Percentiles rank a stretch among this genome's conserved stretches.
phyloP scores from a whole-genome alignment of 2,329 filamentous ascomycete genomes.

The Xylariales sp. region DNA sequence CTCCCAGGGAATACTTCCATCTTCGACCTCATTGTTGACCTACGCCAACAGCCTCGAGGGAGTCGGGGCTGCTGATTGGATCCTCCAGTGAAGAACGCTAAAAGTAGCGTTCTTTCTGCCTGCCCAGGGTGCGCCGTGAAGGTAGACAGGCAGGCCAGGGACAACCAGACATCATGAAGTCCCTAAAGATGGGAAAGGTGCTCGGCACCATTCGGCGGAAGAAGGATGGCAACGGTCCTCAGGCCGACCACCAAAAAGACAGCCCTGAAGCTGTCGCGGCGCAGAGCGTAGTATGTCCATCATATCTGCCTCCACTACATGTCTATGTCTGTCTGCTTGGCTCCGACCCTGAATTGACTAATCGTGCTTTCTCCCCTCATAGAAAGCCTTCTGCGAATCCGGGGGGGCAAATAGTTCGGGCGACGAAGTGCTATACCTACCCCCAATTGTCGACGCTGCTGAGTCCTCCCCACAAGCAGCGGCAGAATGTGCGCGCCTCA shows the following conservation, averaged over 20 bases:
- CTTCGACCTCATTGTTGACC: no score
- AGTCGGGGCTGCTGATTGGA: no score
- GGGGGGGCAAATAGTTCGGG: conserved; percentile 59
- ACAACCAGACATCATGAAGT: conserved; percentile 33
- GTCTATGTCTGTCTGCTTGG: conserved; percentile 6
- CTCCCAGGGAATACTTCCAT: no score
- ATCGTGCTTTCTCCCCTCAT: conserved; percentile 12
- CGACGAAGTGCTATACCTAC: conserved; percentile 88
- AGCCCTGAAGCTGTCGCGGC: conserved; percentile 63
- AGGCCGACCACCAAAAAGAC: conserved; percentile 31
- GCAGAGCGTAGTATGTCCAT: conserved; percentile 60
- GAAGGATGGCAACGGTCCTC: conserved; percentile 23
- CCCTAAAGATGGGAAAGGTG: conserved; percentile 52
- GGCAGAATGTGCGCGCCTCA: conserved; percentile 70
- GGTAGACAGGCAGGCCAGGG: no score
- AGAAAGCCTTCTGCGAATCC: conserved; percentile 81
- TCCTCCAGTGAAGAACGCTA: no score
- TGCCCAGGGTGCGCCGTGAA: no score
- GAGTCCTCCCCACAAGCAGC: conserved; percentile 88
- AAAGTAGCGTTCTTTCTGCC: no score
- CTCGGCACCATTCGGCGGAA: conserved; percentile 50
- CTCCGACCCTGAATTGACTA: conserved; percentile 1
- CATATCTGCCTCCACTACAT: no score
- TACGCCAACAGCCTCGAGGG: no score
- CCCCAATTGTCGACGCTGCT: conserved; percentile 88